Evolutionary conservation across 352 stramenopile species (phyloP).

Genomic region (Aphanomyces invadans): DNA sequence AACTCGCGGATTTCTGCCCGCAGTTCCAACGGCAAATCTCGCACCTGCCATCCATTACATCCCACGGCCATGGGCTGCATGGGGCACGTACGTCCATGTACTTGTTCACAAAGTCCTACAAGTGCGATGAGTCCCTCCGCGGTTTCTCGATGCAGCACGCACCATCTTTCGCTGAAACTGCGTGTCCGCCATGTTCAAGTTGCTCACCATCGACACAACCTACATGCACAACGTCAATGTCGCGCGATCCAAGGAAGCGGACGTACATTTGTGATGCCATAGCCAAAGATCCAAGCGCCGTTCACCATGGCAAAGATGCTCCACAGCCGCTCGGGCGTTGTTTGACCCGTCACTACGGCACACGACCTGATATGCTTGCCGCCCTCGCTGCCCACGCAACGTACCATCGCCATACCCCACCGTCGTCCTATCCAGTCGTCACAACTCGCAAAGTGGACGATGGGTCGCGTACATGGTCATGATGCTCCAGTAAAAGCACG

Average conservation of each 20-base stretch:
- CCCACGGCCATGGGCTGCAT: background rate
- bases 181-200: conserved; percentile 55
- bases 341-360: conserved; percentile 31
- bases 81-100: conserved; percentile 47
- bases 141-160: too few species aligned
- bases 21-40: conserved; percentile 59
- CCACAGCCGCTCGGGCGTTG: conserved; percentile 56
- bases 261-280: conserved; percentile 76
- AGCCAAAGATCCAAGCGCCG: conserved; percentile 73
- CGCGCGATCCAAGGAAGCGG: too few species aligned
- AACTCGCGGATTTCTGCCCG: conserved; percentile 77
- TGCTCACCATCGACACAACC: conserved; percentile 36
- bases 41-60: conserved; percentile 31
- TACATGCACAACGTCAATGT: background rate
- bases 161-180: conserved; percentile 60
- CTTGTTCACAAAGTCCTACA: conserved; percentile 57
- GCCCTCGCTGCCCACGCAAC: background rate
- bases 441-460: background rate
- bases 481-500: conserved; percentile 65
- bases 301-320: conserved; percentile 65
- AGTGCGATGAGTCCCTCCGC: background rate
- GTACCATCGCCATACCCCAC: conserved; percentile 58
- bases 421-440: conserved; percentile 38
- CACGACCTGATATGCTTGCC: background rate
- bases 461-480: conserved; percentile 52